Evolutionary conservation across 495 filamentous ascomycete genomes (phyloP).

Genomic region (Xylaria scruposa): DNA sequence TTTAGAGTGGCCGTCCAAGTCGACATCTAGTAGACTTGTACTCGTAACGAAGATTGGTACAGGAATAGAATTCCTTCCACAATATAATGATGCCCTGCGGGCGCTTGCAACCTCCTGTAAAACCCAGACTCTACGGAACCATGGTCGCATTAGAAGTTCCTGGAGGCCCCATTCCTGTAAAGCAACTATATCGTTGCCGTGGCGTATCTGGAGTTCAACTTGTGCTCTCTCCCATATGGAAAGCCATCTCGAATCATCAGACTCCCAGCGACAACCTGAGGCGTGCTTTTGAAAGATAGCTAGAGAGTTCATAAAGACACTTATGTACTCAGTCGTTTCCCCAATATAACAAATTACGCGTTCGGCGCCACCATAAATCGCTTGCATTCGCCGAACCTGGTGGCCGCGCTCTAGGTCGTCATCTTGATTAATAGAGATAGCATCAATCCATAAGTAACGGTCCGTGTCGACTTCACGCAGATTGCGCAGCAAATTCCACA

Average conservation of each 20-base stretch:
- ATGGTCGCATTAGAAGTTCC: slow-evolving; percentile 30
- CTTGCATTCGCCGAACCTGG: slow-evolving; percentile 32
- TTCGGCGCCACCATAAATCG: slow-evolving; percentile 31
- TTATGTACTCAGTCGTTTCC: not conserved
- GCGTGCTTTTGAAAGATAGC: not conserved
- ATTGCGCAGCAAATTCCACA: slow-evolving; percentile 25
- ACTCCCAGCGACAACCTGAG: not conserved
- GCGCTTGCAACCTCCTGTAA: slow-evolving; percentile 44
- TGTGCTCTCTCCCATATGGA: slow-evolving; percentile 12
- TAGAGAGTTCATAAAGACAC: not conserved
- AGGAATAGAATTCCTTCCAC: slow-evolving; percentile 34
- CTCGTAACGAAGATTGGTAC: slow-evolving; percentile 34
- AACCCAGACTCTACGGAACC: slow-evolving; percentile 44
- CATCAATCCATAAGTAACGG: slow-evolving; percentile 32
- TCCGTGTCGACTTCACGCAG: slow-evolving; percentile 26
- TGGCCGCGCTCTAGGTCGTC: slow-evolving; percentile 30
- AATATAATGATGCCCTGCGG: slow-evolving; percentile 31
- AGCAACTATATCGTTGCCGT: not conserved
- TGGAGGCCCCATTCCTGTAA: slow-evolving; percentile 24
- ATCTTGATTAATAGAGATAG: slow-evolving; percentile 27
- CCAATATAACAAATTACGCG: slow-evolving; percentile 10
- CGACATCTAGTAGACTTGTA: slow-evolving; percentile 28
- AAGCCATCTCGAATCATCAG: slow-evolving; percentile 16
- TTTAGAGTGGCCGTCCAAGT: slow-evolving; percentile 31
- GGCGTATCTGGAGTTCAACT: not conserved